Conservation (phyloP, 2,329 filamentous ascomycete species). For the Aspergillus unguis region DNA sequence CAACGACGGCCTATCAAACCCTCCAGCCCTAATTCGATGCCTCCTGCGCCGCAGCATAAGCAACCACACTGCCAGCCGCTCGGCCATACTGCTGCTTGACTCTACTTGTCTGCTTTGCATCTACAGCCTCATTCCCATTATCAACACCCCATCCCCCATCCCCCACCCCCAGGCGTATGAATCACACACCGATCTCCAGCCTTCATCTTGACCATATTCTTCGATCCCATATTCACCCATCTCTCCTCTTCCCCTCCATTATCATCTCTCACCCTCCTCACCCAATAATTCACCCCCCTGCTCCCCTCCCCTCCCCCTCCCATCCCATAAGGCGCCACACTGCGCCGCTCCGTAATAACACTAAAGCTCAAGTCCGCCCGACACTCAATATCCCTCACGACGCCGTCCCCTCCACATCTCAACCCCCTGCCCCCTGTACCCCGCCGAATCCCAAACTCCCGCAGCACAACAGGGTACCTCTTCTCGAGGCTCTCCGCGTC, state of each 20-base stretch:
- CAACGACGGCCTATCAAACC: too few relatives aligned
- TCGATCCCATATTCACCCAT: slow-evolving; percentile 57
- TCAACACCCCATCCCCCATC: slow-evolving; percentile 28
- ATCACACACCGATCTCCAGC: slow-evolving; percentile 61
- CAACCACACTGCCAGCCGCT: slow-evolving; percentile 1
- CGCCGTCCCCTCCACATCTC: slow-evolving; percentile 72
- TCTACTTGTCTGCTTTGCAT: neutral
- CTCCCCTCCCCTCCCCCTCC: slow-evolving; percentile 75
- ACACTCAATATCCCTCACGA: slow-evolving; percentile 80
- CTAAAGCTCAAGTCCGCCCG: slow-evolving; percentile 74
- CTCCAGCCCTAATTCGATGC: neutral
- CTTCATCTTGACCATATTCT: slow-evolving; percentile 60
- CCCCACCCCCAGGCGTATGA: slow-evolving; percentile 55
- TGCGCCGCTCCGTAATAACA: slow-evolving; percentile 72
- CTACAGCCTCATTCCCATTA: neutral
- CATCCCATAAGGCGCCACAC: slow-evolving; percentile 76
- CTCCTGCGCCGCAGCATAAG: neutral
- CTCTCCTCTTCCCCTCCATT: slow-evolving; percentile 33
- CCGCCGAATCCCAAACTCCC: slow-evolving; percentile 65
- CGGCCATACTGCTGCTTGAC: neutral
- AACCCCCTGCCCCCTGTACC: slow-evolving; percentile 65
- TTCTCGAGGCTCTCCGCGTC: slow-evolving; percentile 80
- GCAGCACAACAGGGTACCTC: slow-evolving; percentile 71
- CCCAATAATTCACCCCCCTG: slow-evolving; percentile 84
- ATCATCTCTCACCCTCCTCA: slow-evolving; percentile 61